Percentiles rank a stretch among this genome's conserved stretches.
Conservation (phyloP, 768 basidiomycete species). For the Amanita rubescens region DNA sequence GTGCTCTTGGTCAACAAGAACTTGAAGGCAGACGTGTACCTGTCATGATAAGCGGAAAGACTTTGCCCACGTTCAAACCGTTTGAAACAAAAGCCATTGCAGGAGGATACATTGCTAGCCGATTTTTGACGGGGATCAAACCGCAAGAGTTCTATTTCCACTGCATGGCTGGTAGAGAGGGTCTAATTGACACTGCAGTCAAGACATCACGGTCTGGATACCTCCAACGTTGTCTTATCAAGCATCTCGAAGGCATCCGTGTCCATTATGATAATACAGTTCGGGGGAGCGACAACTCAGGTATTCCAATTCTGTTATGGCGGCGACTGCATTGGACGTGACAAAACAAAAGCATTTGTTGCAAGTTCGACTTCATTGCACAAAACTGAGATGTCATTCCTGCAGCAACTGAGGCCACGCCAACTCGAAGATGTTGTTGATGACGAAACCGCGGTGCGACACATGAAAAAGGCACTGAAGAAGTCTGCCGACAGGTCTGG, state of each 20-base stretch:
- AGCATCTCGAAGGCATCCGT: slow-evolving; percentile 93
- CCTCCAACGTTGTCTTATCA: slow-evolving; percentile 95
- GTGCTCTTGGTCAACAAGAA: slow-evolving; percentile 94
- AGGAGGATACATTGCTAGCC: slow-evolving; percentile 96
- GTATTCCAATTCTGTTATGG: slow-evolving; percentile 97
- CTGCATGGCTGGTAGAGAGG: slow-evolving; percentile 99
- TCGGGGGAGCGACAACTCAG: slow-evolving; percentile 87
- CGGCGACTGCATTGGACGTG: slow-evolving; percentile 92
- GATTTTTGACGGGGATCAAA: slow-evolving; percentile 96
- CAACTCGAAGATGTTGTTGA: slow-evolving; percentile 53
- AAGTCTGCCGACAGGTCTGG: slow-evolving; percentile 41
- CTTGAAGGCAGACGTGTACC: slow-evolving; percentile 98
- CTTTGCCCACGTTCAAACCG: slow-evolving; percentile 90
- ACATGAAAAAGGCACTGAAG: slow-evolving; percentile 92
- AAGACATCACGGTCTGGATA: slow-evolving; percentile 99
- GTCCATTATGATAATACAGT: slow-evolving; percentile 99
- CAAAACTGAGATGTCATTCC: slow-evolving; percentile 76
- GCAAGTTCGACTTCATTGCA: slow-evolving; percentile 90
- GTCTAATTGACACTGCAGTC: slow-evolving; percentile 97
- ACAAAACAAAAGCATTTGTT: slow-evolving; percentile 94
- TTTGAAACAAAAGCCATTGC: slow-evolving; percentile 99
- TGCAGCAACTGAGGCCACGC: slow-evolving; percentile 61
- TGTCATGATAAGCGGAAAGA: slow-evolving; percentile 98
- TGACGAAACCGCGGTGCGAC: slow-evolving; percentile 53
- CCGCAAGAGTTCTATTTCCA: slow-evolving; percentile 99